These are phyloP conservation scores for Solanum dulcamara DNA, from an alignment of 257 asterid species.

Conservation along the genomic window DNA sequence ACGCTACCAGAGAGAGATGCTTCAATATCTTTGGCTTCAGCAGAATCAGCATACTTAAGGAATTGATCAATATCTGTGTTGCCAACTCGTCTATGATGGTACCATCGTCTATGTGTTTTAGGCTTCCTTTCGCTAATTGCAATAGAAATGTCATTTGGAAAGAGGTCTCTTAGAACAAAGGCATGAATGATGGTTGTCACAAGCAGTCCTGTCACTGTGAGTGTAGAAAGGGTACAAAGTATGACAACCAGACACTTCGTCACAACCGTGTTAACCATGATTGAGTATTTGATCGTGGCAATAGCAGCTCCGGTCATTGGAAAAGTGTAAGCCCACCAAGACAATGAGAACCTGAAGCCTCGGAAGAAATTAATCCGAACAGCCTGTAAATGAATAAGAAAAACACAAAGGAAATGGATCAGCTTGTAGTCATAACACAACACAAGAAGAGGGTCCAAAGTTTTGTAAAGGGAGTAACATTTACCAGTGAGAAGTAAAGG, in stretches of 20 bases:
- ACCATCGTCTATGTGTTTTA: conserved; percentile 30
- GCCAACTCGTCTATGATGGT: conserved; percentile 30
- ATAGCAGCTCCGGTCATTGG: conserved; percentile 83
- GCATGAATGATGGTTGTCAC: conserved; percentile 61
- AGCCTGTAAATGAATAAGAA: conserved; percentile 35
- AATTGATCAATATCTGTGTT: conserved; percentile 42
- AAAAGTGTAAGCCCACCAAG: conserved; percentile 97
- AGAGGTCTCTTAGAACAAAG: conserved; percentile 52
- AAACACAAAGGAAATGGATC: not conserved
- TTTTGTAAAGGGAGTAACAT: not conserved
- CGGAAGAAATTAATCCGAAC: conserved; percentile 79
- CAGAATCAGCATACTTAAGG: conserved; percentile 39
- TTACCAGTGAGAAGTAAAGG: conserved; percentile 76
- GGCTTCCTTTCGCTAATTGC: conserved; percentile 50
- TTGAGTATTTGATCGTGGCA: conserved; percentile 56
- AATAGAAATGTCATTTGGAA: conserved; percentile 74
- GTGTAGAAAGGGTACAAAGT: conserved; percentile 45
- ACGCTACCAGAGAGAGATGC: conserved; percentile 14
- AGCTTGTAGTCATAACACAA: not conserved
- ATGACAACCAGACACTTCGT: conserved; percentile 26
- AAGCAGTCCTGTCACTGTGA: conserved; percentile 43
- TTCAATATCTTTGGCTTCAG: conserved; percentile 40
- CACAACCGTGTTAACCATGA: conserved; percentile 20
- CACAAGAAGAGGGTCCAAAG: not conserved
- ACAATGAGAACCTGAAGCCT: conserved; percentile 73